Percentiles rank a stretch among this genome's conserved stretches.
Conservation (phyloP, 2,329 filamentous ascomycete genomes). For the Conoideocrella luteorostrata region DNA sequence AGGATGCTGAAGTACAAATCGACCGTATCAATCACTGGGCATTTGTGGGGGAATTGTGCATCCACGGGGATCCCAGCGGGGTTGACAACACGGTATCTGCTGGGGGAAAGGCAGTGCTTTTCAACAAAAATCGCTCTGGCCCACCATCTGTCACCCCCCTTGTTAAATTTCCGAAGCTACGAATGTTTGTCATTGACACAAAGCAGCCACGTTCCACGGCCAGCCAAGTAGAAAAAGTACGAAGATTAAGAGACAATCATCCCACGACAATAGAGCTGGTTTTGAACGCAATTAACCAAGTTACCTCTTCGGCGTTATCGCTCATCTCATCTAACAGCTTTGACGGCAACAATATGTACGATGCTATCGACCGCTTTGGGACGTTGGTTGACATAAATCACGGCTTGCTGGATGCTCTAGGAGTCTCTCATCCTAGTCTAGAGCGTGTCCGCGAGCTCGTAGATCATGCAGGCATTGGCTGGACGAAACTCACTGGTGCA, state of each 20-base stretch:
- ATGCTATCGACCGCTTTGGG: background rate
- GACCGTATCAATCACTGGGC: constrained; percentile 1
- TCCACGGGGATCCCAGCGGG: background rate
- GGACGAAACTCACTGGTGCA: constrained; percentile 9
- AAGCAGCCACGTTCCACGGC: background rate
- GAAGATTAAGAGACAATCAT: background rate
- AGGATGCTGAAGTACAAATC: background rate
- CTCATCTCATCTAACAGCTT: background rate
- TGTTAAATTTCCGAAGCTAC: background rate
- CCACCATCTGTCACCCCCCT: background rate
- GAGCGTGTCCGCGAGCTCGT: constrained; percentile 13
- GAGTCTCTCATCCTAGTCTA: constrained; percentile 11
- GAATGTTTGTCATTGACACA: background rate
- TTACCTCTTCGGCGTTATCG: background rate
- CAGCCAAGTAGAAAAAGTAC: background rate
- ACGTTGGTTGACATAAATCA: background rate
- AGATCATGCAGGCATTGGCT: constrained; percentile 19
- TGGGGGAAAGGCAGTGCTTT: background rate
- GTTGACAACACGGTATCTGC: background rate
- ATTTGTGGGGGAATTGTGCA: background rate
- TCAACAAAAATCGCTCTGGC: background rate
- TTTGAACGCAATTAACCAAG: background rate
- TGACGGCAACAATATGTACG: background rate
- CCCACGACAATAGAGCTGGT: background rate
- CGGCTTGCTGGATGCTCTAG: background rate